Base-by-base conservation (phyloP, 495 filamentous ascomycete genomes). In the Aspergillus olivimuriae region DNA sequence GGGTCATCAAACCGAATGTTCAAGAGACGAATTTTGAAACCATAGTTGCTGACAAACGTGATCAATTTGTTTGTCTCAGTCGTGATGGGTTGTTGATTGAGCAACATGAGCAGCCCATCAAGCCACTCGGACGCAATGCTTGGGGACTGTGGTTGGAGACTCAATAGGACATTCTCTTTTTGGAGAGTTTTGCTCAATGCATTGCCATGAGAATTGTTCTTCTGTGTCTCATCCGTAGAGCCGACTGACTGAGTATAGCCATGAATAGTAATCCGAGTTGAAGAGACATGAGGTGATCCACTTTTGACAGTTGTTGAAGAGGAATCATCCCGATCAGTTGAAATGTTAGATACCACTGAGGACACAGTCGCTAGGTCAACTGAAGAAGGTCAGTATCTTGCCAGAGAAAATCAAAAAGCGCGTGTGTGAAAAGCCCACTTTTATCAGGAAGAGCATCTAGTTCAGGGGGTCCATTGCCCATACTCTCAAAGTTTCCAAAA, bases 11-110 rank as follows among this genome's bases (percentile, higher is more conserved):
- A 83, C 45, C 87, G 71, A 30, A 99, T 86, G 66, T 99, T 99
- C 45, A 99, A 68, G 49, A 99, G 60, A 24, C 94, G 72, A 43
- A 99, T 94, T 72, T 94, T 94, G 28, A 96, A 65, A 3, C 94
- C 91, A 57, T 95, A 97, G 49, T 91, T 84, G 49, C 79, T 76
- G 20, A 99, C 83, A 51, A 95, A 64, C 28, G 82, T 78, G 41
- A 95, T 84, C 39, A 97, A 68, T 58, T 90, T 92, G 52, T 80
- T 86, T 4, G 92, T 97, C 62, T 97, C 91, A 16, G 86, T 75
- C n/a, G 94, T 99, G 62, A 99, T 95, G 9, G 92, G 92, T 32
- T 89, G 81, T 58, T 99, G 92, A 57, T 89, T 87, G 22, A 99
- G 73, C 31, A 99, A 68, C 89, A 99, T 94, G 18, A 96, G 77